These are phyloP conservation scores for Austroboletus niveus DNA, from an alignment of 1,284 basidiomycete species.

Conservation along the genomic window DNA sequence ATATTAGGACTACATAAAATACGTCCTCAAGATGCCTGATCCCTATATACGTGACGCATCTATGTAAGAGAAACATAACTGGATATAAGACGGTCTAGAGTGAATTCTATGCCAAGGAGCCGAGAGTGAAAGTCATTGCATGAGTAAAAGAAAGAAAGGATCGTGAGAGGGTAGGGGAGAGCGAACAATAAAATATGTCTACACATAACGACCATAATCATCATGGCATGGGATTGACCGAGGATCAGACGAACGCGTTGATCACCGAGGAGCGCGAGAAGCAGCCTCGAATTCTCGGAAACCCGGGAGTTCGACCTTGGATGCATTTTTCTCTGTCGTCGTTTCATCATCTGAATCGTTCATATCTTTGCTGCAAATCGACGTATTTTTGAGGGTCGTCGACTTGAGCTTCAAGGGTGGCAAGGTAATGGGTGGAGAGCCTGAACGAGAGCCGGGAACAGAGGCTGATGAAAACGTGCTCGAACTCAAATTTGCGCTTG, in stretches of 20 bases:
- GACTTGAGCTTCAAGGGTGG: slow-evolving; percentile 57
- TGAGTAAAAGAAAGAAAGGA: slow-evolving; percentile 2
- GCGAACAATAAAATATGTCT: slow-evolving; percentile 23
- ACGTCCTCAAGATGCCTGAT: slow-evolving; percentile 38
- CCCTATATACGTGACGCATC: slow-evolving; percentile 34
- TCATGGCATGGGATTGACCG: slow-evolving; percentile 2
- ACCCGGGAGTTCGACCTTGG: slow-evolving; percentile 33
- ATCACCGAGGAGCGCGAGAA: slow-evolving; percentile 22
- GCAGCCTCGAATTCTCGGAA: slow-evolving; percentile 38
- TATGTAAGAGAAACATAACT: slow-evolving; percentile 19
- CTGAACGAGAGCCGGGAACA: slow-evolving; percentile 56
- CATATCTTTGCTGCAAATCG: slow-evolving; percentile 16
- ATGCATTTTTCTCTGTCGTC: slow-evolving; percentile 9
- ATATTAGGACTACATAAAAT: slow-evolving; percentile 38
- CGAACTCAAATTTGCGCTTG: slow-evolving; percentile 4
- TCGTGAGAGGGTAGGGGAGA: slow-evolving; percentile 5
- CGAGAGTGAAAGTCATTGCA: slow-evolving; percentile 9
- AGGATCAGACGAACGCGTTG: slow-evolving; percentile 1
- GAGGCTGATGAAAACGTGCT: slow-evolving; percentile 26
- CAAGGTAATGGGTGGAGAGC: slow-evolving; percentile 67
- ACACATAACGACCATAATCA: slow-evolving; percentile 6
- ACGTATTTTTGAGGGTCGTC: slow-evolving; percentile 23
- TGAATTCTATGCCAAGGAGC: slow-evolving; percentile 22
- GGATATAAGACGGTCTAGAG: slow-evolving; percentile 17
- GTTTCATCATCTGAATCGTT: slow-evolving; percentile 25